Base-by-base conservation (phyloP, 2,329 filamentous ascomycete genomes). In the Aureobasidium sp. region DNA sequence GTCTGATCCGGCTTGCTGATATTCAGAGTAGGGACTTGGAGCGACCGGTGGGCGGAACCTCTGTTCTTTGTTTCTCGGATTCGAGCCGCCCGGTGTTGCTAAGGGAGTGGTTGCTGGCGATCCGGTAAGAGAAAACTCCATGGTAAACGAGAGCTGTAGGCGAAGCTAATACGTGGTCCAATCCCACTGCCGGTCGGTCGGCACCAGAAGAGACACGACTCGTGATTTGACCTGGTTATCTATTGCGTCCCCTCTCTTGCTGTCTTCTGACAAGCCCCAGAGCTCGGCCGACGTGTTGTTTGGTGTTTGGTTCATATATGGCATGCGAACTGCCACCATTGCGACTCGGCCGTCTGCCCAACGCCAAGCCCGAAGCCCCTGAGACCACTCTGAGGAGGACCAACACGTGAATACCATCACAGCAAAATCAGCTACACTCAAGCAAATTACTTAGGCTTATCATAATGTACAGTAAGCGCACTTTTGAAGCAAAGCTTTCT, bases 1-100 rank as follows among this genome's bases (percentile, higher is more conserved):
- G 64, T 63, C 30, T 40, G 64, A 66, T 53, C 68, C 69, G 19
- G 62, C 60, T 60, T 75, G 72, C 38, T 73, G 68, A 57, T 75
- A 74, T 44, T 70, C 71, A n/a, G 45, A 29, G 34, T 49, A 49
- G 29, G 45, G 45, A 22, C 45, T 49, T n/a, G 45, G 45, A n/a
- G 45, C 45, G 25, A 49, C 45, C 8, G 45, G 16, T 25, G 34
- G 32, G 6, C 45, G 32, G 24, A 49, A 49, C 37, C 32, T 37
- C n/a, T 35, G 44, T 12, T 49, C 29, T 21, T 29, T 37, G 11
- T 49, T 32, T 29, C 34, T 30, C 19, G 29, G 29, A 2, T 35
- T 34, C 1, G 32, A 34, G 24, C 34, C 45, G 17, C 45, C 45
- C 6, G 45, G 45, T 29, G 45, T 39, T 25, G 17, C 32, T 24